Evolutionary conservation across 1,284 basidiomycete species (phyloP), one percentile per base, ranked within the genome.

Genomic region (Moesziomyces parantarcticus): DNA sequence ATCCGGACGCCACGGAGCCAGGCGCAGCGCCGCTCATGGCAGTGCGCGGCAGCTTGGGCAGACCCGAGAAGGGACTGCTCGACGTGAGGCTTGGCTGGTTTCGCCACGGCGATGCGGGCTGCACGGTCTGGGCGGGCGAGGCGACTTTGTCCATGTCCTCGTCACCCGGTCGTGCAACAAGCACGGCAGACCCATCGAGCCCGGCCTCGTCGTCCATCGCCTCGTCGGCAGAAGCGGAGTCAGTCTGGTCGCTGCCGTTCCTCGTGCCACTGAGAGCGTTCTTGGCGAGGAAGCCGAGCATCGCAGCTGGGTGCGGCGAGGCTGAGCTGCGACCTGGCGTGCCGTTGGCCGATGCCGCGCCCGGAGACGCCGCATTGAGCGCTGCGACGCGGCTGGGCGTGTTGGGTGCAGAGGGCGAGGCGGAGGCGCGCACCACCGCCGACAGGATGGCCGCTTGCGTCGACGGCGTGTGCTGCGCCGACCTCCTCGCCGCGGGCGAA

Each of bases 221-320:
- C 13, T 68, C 66, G 32, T 66, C 68, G 2, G 40, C 10, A 0
- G 48, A 34, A 5, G 32, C 50, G 22, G 34, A 16, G 32, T 29
- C 40, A 0, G 46, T 5, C 29, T 10, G 13, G 18, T 20, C 49
- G n/a, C 16, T 16, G 16, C 36, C n/a, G 13, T 43, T 21, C 9
- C 40, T 50, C 42, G 50, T 60, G 23, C 54, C 58, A 36, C 63
- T 63, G 52, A 69, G 66, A 21, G 67, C 57, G 39, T 70, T 50
- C 29, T 64, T 70, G 36, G 72, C 59, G 22, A 75, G 54, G 50
- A 70, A 75, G 1, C 72, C 72, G n/a, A 75, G 44, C 72, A 70
- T 70, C 21, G 65, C 63, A 14, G 56, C 44, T 11, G 69, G 63
- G 20, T 67, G 50, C 50, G 62, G 54, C 20, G 58, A 52, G 5